Conservation (phyloP, 1,139 yeast genomes). For the Candida gigantensis region DNA sequence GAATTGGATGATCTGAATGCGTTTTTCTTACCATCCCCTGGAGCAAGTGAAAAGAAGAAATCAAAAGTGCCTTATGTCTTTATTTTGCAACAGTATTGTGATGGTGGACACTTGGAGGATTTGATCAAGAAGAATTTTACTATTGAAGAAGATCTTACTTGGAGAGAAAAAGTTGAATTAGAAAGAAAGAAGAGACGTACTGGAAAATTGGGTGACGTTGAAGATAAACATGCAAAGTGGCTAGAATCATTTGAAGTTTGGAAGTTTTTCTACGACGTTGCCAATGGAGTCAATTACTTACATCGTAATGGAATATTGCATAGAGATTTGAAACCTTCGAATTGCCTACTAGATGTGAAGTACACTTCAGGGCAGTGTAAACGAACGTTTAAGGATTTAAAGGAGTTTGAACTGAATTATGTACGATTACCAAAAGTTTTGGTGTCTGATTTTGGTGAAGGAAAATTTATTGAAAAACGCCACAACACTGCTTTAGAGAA, state of each 20-base stretch:
- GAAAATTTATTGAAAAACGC: conserved; percentile 62
- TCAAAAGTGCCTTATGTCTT: conserved; percentile 72
- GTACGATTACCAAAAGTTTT: conserved; percentile 60
- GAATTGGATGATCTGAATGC: conserved; percentile 49
- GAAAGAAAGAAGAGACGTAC: conserved; percentile 26
- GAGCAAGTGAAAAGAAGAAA: conserved; percentile 2
- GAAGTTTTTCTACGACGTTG: conserved; percentile 66
- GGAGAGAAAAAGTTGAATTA: conserved; percentile 29
- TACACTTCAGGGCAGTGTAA: conserved; percentile 19
- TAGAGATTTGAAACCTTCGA: conserved; percentile 85
- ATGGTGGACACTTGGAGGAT: conserved; percentile 83
- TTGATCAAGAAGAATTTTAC: conserved; percentile 44
- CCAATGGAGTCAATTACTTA: conserved; percentile 67
- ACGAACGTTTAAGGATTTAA: conserved; percentile 14
- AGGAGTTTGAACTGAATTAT: conserved; percentile 26
- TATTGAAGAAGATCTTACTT: conserved; percentile 22
- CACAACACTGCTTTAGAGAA: conserved; percentile 12
- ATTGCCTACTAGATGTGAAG: conserved; percentile 60
- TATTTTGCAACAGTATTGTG: conserved; percentile 82
- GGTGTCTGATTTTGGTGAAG: conserved; percentile 90
- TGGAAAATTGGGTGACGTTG: conserved; percentile 8
- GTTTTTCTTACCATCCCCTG: conserved; percentile 22
- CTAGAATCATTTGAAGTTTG: conserved; percentile 45
- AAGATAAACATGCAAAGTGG: conserved; percentile 22
- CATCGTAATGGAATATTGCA: conserved; percentile 78